These are phyloP conservation scores for Dendrocalamus sinicus DNA, from an alignment of 176 grass and related monocot genomes.

Conservation along the genomic window DNA sequence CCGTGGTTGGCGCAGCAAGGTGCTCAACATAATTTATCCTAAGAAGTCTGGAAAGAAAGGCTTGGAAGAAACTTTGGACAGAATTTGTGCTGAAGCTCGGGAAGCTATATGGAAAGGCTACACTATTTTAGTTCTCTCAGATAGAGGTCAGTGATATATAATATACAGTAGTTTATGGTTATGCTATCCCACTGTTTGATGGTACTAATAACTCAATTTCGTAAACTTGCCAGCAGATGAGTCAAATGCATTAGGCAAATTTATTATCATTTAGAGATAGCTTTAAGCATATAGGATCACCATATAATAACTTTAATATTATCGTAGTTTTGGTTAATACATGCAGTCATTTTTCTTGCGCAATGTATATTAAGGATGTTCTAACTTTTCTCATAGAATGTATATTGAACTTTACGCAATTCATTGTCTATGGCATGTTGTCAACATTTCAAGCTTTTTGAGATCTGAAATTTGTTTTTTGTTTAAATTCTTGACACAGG, in stretches of 20 bases:
- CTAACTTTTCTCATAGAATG: slow-evolving; percentile 14
- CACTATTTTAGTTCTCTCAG: slow-evolving; percentile 90
- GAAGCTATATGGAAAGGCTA: slow-evolving; percentile 80
- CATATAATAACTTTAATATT: not conserved
- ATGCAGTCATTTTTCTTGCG: not conserved
- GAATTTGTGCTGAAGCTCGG: slow-evolving; percentile 81
- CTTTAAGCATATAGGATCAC: not conserved
- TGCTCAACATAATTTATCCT: slow-evolving; percentile 85
- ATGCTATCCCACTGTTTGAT: not conserved
- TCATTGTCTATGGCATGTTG: not conserved
- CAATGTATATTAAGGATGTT: not conserved
- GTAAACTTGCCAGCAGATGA: not conserved
- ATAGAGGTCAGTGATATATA: slow-evolving; percentile 74
- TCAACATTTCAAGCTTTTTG: not conserved
- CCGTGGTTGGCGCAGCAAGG: slow-evolving; percentile 86
- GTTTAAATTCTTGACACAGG: slow-evolving; percentile 53
- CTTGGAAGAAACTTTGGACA: slow-evolving; percentile 81
- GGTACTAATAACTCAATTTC: not conserved
- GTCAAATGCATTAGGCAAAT: not conserved
- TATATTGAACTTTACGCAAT: not conserved
- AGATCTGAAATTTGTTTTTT: slow-evolving; percentile 29
- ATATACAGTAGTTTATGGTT: slow-evolving; percentile 16
- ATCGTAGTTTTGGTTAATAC: not conserved
- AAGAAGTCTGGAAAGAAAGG: slow-evolving; percentile 76
- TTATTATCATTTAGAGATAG: not conserved